phyloP scores from a whole-genome alignment of 2,329 filamentous ascomycete genomes.

The Trichocomaceae sp. region DNA sequence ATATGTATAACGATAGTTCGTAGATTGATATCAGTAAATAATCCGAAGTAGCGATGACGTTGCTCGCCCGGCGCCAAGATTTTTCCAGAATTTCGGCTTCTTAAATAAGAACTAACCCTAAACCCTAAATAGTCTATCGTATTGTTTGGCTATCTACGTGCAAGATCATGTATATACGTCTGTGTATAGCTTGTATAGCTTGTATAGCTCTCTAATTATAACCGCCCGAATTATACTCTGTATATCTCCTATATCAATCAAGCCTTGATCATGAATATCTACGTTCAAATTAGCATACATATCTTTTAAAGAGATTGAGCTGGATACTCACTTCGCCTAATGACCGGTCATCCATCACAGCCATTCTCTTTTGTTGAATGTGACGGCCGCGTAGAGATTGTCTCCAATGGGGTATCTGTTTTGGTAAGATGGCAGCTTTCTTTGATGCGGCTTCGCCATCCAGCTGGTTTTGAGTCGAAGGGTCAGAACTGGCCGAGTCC shows the following conservation, averaged over 20 bases:
- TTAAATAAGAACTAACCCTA: no score
- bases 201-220: no score
- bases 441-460: slow-evolving; percentile 20
- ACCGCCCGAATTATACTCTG: not conserved
- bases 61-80: slow-evolving; percentile 1
- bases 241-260: slow-evolving; percentile 4
- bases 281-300: slow-evolving; percentile 13
- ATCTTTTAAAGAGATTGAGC: not conserved
- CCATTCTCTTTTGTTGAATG: slow-evolving; percentile 82
- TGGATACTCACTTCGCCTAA: slow-evolving; percentile 68
- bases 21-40: not conserved
- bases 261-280: slow-evolving; percentile 35
- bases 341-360: slow-evolving; percentile 71
- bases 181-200: no score
- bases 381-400: slow-evolving; percentile 72
- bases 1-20: not conserved
- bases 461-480: slow-evolving; percentile 1
- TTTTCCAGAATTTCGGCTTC: not conserved
- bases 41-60: not conserved
- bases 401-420: slow-evolving; percentile 49
- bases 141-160: not conserved
- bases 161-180: no score
- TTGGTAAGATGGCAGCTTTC: slow-evolving; percentile 44
- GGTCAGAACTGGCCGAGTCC: slow-evolving; percentile 23
- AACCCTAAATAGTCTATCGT: no score